phyloP scores from a whole-genome alignment of 2,329 filamentous ascomycete species.

The Chaetomium globosum region DNA sequence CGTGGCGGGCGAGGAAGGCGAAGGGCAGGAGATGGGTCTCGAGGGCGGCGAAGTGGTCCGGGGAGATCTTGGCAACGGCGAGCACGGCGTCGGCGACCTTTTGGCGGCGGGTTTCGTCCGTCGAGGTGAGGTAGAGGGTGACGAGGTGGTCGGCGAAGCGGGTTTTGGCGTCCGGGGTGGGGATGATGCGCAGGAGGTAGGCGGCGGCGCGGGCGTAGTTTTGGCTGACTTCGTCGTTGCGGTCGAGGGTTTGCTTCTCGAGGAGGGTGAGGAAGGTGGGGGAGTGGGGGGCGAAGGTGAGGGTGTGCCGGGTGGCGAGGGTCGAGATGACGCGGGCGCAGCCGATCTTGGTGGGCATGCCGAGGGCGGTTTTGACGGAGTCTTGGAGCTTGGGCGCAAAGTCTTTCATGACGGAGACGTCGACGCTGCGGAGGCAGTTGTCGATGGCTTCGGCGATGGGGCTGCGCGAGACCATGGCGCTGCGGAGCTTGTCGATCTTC shows the following conservation, averaged over 20 bases:
- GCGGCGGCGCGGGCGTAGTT: conserved; percentile 85
- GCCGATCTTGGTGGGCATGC: conserved; percentile 91
- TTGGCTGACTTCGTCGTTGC: conserved; percentile 89
- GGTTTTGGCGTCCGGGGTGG: conserved; percentile 51
- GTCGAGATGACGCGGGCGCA: conserved; percentile 83
- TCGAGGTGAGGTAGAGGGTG: conserved; percentile 76
- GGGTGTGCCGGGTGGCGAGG: conserved; percentile 76
- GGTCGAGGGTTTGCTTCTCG: conserved; percentile 81
- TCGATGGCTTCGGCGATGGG: conserved; percentile 93
- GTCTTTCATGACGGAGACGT: conserved; percentile 74
- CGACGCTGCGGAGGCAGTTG: conserved; percentile 80
- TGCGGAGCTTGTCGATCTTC: conserved; percentile 84
- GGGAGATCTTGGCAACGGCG: conserved; percentile 80
- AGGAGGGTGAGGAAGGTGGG: conserved; percentile 75
- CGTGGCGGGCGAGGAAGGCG: conserved; percentile 83
- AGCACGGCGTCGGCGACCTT: conserved; percentile 82
- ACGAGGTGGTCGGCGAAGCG: conserved; percentile 59
- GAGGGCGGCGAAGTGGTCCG: conserved; percentile 81
- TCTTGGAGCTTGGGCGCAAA: conserved; percentile 73
- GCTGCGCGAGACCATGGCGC: conserved; percentile 78
- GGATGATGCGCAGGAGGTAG: conserved; percentile 71
- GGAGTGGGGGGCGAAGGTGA: conserved; percentile 74
- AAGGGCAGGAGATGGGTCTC: conserved; percentile 79
- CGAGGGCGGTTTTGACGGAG: conserved; percentile 82
- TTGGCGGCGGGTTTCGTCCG: conserved; percentile 73